Conservation (phyloP, 2,329 filamentous ascomycete species). For the Fusarium mundagurra region DNA sequence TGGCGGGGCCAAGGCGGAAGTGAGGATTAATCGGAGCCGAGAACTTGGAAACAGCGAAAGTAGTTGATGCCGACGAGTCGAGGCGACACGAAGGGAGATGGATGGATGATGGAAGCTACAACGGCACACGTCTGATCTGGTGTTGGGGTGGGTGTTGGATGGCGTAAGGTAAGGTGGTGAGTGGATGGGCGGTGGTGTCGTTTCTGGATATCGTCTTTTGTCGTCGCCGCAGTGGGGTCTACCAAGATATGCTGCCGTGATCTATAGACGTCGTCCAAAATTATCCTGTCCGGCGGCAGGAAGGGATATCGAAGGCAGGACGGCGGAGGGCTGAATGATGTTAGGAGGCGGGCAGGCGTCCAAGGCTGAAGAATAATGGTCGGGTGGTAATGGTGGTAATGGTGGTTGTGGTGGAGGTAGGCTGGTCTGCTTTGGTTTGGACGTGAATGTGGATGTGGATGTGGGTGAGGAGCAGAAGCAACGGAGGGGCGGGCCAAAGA, state of each 20-base stretch:
- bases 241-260: conserved; percentile 34
- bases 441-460: conserved; percentile 21
- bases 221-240: conserved; percentile 37
- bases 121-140: conserved; percentile 34
- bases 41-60: conserved; percentile 18
- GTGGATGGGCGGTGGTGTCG: conserved; percentile 34
- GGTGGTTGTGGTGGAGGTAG: conserved; percentile 6
- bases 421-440: conserved; percentile 13
- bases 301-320: conserved; percentile 17
- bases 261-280: conserved; percentile 32
- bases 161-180: conserved; percentile 21
- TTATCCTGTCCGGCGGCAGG: conserved; percentile 9
- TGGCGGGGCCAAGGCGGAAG: conserved; percentile 36
- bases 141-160: conserved; percentile 34
- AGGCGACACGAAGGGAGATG: conserved; percentile 26
- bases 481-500: conserved; percentile 30
- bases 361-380: conserved; percentile 34
- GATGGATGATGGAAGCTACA: conserved; percentile 32
- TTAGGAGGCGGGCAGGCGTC: conserved; percentile 29
- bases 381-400: conserved; percentile 8
- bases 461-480: conserved; percentile 16
- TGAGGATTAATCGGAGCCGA: conserved; percentile 27
- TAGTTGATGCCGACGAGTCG: conserved; percentile 14
- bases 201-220: conserved; percentile 40
- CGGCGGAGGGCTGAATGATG: conserved; percentile 25